phyloP scores from a whole-genome alignment of 306 rosid species.

The Purshia tridentata region DNA sequence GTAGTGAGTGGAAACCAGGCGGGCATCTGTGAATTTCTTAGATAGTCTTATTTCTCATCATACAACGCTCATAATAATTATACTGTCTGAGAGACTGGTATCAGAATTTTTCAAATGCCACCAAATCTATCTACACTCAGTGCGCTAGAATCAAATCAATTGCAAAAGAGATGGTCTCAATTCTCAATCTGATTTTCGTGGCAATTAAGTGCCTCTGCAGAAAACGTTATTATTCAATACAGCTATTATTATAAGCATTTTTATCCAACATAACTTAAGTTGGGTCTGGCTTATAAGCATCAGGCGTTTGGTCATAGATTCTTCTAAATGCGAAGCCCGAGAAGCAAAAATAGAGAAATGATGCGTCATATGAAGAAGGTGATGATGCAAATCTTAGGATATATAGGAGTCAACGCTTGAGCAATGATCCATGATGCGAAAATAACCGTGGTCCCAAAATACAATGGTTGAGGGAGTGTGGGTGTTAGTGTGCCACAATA shows the following conservation, averaged over 20 bases:
- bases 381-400: not conserved
- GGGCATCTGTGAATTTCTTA: not conserved
- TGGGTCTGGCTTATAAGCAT: too few species aligned
- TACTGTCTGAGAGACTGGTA: not conserved
- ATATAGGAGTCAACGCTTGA: conserved; percentile 10
- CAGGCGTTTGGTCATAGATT: too few species aligned
- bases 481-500: not conserved
- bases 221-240: too few species aligned
- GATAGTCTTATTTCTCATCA: conserved; percentile 28
- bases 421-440: not conserved
- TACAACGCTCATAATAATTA: not conserved
- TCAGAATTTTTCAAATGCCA: not conserved
- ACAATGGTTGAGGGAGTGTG: not conserved
- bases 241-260: too few species aligned
- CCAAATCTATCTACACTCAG: not conserved
- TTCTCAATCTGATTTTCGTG: conserved; percentile 2
- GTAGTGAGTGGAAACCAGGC: conserved; percentile 14
- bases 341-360: too few species aligned
- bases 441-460: conserved; percentile 26
- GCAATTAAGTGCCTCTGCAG: not conserved
- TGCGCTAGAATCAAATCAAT: conserved; percentile 7
- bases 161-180: not conserved
- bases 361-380: too few species aligned
- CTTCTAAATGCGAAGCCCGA: too few species aligned
- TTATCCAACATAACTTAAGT: too few species aligned